Evolutionary conservation across 2,329 filamentous ascomycete species (phyloP).

Genomic region (Endoconidiophora polonica): DNA sequence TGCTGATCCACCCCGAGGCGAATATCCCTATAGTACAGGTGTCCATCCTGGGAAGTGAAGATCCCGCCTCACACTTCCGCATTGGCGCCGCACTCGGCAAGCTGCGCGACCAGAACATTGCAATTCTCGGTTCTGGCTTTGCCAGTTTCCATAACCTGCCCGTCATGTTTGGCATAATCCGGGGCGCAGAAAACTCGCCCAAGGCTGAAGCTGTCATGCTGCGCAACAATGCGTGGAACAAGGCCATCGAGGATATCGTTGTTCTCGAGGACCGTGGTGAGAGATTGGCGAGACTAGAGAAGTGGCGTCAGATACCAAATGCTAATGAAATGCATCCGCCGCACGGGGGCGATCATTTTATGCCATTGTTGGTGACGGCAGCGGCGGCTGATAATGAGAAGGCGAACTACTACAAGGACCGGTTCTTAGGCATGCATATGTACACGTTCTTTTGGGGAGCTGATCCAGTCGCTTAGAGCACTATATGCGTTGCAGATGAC

Average conservation of each 20-base stretch:
- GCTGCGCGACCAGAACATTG: conserved; percentile 36
- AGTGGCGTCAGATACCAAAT: conserved; percentile 31
- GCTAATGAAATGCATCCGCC: conserved; percentile 37
- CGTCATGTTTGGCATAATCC: conserved; percentile 25
- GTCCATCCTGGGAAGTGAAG: conserved; percentile 35
- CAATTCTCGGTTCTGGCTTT: conserved; percentile 43
- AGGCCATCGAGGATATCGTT: conserved; percentile 26
- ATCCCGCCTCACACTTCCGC: conserved; percentile 29
- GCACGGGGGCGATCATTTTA: conserved; percentile 38
- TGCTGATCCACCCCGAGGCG: conserved; percentile 35
- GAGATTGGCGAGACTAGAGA: conserved; percentile 24
- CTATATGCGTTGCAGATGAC: background rate
- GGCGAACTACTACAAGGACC: conserved; percentile 30
- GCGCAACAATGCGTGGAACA: conserved; percentile 28
- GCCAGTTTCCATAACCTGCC: conserved; percentile 40
- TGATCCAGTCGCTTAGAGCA: conserved; percentile 14
- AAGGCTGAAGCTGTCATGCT: conserved; percentile 16
- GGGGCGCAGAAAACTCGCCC: conserved; percentile 14
- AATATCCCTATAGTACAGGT: conserved; percentile 39
- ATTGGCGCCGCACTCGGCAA: conserved; percentile 35
- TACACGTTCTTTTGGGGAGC: conserved; percentile 39
- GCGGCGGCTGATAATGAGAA: conserved; percentile 31
- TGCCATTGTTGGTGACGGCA: conserved; percentile 41
- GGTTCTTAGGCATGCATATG: conserved; percentile 31
- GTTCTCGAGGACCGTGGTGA: conserved; percentile 20